Evolutionary conservation across 805 yeast species (phyloP).

Genomic region (Grigorovia transvaalensis): DNA sequence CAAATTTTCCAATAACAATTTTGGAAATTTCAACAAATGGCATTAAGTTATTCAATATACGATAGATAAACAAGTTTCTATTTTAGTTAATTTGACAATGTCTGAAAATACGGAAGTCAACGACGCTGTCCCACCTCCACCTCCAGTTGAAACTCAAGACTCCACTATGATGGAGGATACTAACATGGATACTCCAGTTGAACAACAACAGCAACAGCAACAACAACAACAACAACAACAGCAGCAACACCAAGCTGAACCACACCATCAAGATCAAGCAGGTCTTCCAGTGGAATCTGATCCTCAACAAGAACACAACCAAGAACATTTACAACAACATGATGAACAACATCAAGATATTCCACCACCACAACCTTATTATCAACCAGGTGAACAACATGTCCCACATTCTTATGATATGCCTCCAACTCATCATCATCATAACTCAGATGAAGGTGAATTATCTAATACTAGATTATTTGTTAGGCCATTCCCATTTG

Average conservation of each 20-base stretch:
- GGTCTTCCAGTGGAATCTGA: background rate
- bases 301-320: conserved; percentile 2
- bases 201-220: background rate
- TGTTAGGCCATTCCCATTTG: conserved; percentile 55
- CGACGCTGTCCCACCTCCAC: conserved; percentile 2
- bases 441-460: conserved; percentile 25
- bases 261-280: background rate
- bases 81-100: background rate
- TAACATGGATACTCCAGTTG: background rate
- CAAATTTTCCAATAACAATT: background rate
- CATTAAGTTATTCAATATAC: too few relatives aligned
- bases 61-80: background rate
- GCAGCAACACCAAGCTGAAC: conserved; percentile 2
- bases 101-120: conserved; percentile 1
- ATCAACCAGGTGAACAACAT: conserved; percentile 4
- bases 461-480: conserved; percentile 39
- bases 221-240: conserved; percentile 1
- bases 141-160: conserved; percentile 1
- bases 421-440: conserved; percentile 3
- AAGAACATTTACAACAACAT: conserved; percentile 2
- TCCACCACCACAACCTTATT: conserved; percentile 13
- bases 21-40: too few relatives aligned
- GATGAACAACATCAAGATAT: conserved; percentile 8
- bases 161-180: background rate
- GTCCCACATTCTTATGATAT: conserved; percentile 11